These are phyloP conservation scores for Ilex asprella DNA, from an alignment of 257 asterid species.

Conservation along the genomic window DNA sequence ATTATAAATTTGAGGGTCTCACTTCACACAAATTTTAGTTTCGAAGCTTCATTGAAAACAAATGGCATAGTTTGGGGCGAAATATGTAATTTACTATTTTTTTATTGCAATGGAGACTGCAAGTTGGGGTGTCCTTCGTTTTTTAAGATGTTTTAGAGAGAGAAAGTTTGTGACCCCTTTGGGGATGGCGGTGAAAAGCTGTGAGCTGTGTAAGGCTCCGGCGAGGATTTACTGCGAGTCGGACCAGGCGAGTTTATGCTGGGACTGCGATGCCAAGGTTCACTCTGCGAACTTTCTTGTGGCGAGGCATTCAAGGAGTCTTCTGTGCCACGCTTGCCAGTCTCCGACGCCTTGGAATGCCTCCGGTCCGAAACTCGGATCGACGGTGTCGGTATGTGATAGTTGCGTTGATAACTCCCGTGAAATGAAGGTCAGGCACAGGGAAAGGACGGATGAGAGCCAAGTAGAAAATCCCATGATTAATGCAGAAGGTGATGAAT, in stretches of 20 bases:
- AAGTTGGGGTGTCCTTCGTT: too few relatives aligned
- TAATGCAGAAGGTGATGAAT: not conserved
- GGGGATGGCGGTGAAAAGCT: conserved; percentile 27
- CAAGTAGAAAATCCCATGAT: not conserved
- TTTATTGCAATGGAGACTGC: too few relatives aligned
- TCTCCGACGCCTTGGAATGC: conserved; percentile 66
- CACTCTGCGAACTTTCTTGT: conserved; percentile 81
- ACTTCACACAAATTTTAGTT: too few relatives aligned
- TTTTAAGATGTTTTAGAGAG: not conserved
- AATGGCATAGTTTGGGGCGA: too few relatives aligned
- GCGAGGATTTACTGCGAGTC: conserved; percentile 68
- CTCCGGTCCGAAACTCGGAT: conserved; percentile 45
- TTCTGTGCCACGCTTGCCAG: conserved; percentile 63
- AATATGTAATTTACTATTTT: too few relatives aligned
- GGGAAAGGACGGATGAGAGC: conserved; percentile 3
- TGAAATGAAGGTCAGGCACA: not conserved
- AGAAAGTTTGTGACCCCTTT: not conserved
- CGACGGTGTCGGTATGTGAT: conserved; percentile 45
- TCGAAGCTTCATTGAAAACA: too few relatives aligned
- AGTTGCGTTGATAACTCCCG: conserved; percentile 19
- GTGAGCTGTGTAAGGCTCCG: conserved; percentile 52
- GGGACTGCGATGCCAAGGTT: conserved; percentile 77
- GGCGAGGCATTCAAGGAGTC: conserved; percentile 62
- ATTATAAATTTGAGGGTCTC: too few relatives aligned
- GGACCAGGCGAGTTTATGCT: conserved; percentile 66